phyloP scores from a whole-genome alignment of 106 monocot genomes.

The Dactylorhiza incarnata region DNA sequence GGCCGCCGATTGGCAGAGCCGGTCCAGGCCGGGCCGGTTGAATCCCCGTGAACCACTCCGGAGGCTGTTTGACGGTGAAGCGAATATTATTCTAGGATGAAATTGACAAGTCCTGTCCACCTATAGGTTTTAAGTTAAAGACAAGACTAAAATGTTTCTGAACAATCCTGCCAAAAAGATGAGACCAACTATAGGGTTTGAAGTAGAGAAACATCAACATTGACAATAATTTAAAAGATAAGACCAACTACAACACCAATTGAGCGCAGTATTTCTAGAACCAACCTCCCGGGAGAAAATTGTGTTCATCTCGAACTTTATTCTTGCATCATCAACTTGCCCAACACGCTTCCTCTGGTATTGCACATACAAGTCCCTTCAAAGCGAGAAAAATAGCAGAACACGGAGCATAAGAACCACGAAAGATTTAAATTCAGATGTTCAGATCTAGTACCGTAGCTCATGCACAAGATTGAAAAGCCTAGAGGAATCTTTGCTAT shows the following conservation, averaged over 20 bases:
- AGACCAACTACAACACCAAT: not conserved
- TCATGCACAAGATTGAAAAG: slow-evolving; percentile 50
- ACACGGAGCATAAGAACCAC: not conserved
- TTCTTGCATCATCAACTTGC: slow-evolving; percentile 63
- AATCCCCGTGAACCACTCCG: too few species aligned
- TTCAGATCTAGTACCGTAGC: slow-evolving; percentile 38
- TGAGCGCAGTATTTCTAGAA: not conserved
- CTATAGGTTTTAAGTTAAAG: not conserved
- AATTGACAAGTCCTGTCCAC: too few species aligned
- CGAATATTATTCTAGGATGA: too few species aligned
- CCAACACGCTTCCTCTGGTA: slow-evolving; percentile 67
- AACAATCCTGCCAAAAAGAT: not conserved
- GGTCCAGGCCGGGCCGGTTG: too few species aligned
- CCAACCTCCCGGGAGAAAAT: slow-evolving; percentile 70
- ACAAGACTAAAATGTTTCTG: not conserved
- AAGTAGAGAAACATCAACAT: not conserved
- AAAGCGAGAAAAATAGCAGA: not conserved
- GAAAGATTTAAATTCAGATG: not conserved
- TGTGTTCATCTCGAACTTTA: slow-evolving; percentile 85
- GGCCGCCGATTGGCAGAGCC: too few species aligned
- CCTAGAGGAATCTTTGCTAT: slow-evolving; percentile 39
- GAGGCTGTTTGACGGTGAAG: too few species aligned
- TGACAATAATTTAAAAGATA: not conserved
- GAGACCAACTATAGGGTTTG: not conserved
- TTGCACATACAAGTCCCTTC: slow-evolving; percentile 56